Evolutionary conservation across 163 green algal species (phyloP), one percentile per base, ranked within the genome.

Genomic region (Chloromonas sp.): DNA sequence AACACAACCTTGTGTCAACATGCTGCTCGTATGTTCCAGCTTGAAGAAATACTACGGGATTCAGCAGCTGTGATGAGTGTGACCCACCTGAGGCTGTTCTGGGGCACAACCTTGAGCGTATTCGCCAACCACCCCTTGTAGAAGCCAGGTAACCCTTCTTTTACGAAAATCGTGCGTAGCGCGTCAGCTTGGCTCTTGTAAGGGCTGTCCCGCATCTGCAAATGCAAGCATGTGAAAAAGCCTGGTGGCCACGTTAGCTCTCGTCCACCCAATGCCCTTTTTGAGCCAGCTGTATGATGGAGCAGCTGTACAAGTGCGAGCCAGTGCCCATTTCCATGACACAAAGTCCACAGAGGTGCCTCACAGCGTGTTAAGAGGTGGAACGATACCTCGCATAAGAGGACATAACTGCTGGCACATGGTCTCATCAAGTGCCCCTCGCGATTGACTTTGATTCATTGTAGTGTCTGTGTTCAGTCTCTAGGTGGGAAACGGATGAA

Each of bases 91-190:
- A 98, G 96, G 85, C 89, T 92, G 85, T 98, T 98, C 84, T 97
- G 94, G 3, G 92, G 91, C 76, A 94, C 89, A 60, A 97, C 95
- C 89, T 98, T 98, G 59, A 98, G 78, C 1, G 91, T 96, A 90
- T 98, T 98, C 61, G 96, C 95, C 1, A 89, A 81, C 94, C 95
- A 98, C 70, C 96, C 96, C 13, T 91, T 87, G 89, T 98, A 98
- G 87, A 98, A 98, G 3, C 96, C 96, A 3, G 88, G 85, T 61
- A 93, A 36, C 3, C 94, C 94, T 86, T 97, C 93, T 13, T 81
- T 86, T 2, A 82, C 78, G 86, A 84, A 94, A 79, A 97, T 97
- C 36, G 91, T 95, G 14, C 36, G 58, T 77, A 97, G 91, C 0
- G 94, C 96, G 87, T 98, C 78, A 62, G 90, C 2, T 88, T 96